These are phyloP conservation scores for Pestalotiopsis sp. DNA, from an alignment of 2,329 filamentous ascomycete species.

Conservation along the genomic window DNA sequence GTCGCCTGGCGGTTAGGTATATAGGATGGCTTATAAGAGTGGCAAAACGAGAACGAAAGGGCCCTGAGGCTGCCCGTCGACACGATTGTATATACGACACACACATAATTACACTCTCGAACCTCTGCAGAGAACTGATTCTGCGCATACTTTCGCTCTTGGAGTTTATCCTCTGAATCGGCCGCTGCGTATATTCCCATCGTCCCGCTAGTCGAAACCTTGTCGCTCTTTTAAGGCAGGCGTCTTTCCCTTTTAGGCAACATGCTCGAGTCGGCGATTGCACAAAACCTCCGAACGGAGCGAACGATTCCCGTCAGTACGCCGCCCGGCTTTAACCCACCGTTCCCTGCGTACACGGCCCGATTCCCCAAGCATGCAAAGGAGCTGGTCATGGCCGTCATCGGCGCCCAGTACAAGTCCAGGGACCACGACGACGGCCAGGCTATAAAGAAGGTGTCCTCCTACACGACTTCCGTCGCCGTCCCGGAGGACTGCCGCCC, in stretches of 20 bases:
- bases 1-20: not conserved
- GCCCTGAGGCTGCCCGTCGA: not conserved
- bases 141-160: not conserved
- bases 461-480: not conserved
- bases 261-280: slow-evolving; percentile 11
- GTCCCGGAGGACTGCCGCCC: not conserved
- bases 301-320: not conserved
- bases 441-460: not conserved
- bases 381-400: slow-evolving; percentile 12
- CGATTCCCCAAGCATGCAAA: slow-evolving; percentile 8
- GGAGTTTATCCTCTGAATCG: not conserved
- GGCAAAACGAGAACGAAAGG: not conserved
- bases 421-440: not conserved
- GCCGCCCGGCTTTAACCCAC: not conserved
- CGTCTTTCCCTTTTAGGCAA: not conserved
- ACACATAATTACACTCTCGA: not conserved
- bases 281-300: slow-evolving; percentile 9
- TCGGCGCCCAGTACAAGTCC: slow-evolving; percentile 4
- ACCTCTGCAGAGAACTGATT: not conserved
- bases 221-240: not conserved
- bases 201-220: not conserved
- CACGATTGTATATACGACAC: not conserved
- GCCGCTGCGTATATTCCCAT: not conserved
- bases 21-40: not conserved
- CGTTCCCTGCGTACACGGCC: slow-evolving; percentile 11